Base-by-base conservation (phyloP, 495 filamentous ascomycete genomes). In the Penicillium odoratum region DNA sequence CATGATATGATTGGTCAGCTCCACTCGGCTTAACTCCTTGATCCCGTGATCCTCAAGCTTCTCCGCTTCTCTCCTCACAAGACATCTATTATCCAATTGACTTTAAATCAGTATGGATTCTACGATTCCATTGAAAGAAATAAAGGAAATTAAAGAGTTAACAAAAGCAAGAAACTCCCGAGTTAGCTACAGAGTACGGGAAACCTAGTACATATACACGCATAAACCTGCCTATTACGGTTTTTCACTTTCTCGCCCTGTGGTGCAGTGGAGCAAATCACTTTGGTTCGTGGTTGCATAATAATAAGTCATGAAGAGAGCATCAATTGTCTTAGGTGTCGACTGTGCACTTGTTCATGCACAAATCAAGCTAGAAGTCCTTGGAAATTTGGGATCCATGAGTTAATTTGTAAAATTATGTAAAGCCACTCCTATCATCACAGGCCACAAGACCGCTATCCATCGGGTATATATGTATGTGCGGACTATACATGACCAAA, bases 401-500 rank as follows among this genome's bases (percentile, higher is more conserved):
- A 21, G 21, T 21, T 21, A 21, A 21, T 21, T 21, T 21, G 21
- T 21, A 21, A 21, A 21, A 21, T 21, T 21, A 21, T 21, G 21
- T 21, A 21, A 21, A 4, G 84, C 82, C 50, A 78, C 65, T 10
- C 86, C 75, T 61, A 88, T 84, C 58, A 82, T 69, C n/a, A 72
- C 51, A 1, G 85, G 85, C 69, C 88, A 89, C 25, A 74, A 62
- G 29, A 82, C 60, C 2, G 78, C 84, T 10, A 86, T 55, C 3
- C 72, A 38, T 8, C 77, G 47, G 53, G 70, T 48, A 72, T 71
- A 48, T 67, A 64, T 21, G 21, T 21, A 21, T 21, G 61, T 76
- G 34, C 68, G 71, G 69, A 74, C 74, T 63, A 71, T 63, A 63
- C 66, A 77, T 78, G 8, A 81, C 55, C 67, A 87, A 60, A 51